These are phyloP conservation scores for Torulaspora pretoriensis DNA, from an alignment of 1,139 yeast species.

Conservation along the genomic window DNA sequence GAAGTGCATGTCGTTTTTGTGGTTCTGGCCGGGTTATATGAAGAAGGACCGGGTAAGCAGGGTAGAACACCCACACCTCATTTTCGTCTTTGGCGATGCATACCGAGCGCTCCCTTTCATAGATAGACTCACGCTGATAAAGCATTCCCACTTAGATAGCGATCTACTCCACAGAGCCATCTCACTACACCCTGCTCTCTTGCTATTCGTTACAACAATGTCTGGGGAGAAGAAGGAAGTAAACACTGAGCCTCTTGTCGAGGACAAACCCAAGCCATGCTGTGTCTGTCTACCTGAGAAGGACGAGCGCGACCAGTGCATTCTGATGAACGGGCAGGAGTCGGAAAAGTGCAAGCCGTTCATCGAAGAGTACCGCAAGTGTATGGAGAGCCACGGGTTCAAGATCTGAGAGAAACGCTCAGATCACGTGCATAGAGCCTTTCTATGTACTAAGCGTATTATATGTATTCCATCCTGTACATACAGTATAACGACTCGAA, in stretches of 20 bases:
- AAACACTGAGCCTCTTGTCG: conserved; percentile 6
- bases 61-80: neutral
- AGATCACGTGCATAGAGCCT: conserved; percentile 17
- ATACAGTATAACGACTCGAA: conserved; percentile 35
- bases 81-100: neutral
- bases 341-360: conserved; percentile 74
- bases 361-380: conserved; percentile 66
- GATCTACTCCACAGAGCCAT: neutral
- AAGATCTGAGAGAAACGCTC: conserved; percentile 37
- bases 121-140: too few species aligned
- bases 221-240: conserved; percentile 63
- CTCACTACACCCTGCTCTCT: neutral
- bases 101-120: too few species aligned
- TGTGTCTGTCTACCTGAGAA: conserved; percentile 92
- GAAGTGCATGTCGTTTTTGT: neutral
- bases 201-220: conserved; percentile 4
- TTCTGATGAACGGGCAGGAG: conserved; percentile 77
- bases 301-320: conserved; percentile 78
- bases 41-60: too few species aligned
- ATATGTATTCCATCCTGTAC: neutral
- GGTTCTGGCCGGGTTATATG: neutral
- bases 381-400: conserved; percentile 94
- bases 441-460: neutral
- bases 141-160: neutral
- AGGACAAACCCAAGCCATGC: conserved; percentile 80